Evolutionary conservation across 257 asterid species (phyloP).

Genomic region (Salvia rosmarinus): DNA sequence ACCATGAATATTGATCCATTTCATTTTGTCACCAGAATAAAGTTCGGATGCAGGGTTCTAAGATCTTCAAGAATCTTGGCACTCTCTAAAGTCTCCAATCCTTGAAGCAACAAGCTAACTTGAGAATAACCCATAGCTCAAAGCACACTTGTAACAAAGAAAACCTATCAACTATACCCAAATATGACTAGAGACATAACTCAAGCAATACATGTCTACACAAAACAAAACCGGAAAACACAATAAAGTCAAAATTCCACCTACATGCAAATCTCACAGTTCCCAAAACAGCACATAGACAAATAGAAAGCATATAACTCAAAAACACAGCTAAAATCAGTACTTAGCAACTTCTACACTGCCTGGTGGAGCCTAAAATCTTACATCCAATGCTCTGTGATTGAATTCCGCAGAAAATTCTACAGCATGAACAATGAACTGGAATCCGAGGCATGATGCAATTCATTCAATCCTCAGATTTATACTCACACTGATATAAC

Average conservation of each 20-base stretch:
- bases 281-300: not conserved
- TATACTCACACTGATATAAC: not conserved
- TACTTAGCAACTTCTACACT: not conserved
- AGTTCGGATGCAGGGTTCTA: conserved; percentile 6
- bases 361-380: not conserved
- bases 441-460: no score
- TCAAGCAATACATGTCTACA: not conserved
- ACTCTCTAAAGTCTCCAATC: not conserved
- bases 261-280: conserved; percentile 10
- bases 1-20: not conserved
- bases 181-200: not conserved
- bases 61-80: conserved; percentile 15
- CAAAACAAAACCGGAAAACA: not conserved
- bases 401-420: not conserved
- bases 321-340: not conserved
- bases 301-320: not conserved
- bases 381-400: not conserved
- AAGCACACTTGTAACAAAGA: not conserved
- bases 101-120: conserved; percentile 1
- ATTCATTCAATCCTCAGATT: no score
- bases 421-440: not conserved
- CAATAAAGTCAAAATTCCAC: no score
- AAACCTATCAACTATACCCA: not conserved
- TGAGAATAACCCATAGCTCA: not conserved
- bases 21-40: not conserved